Evolutionary conservation across 2,329 filamentous ascomycete species (phyloP), one percentile per base, ranked within the genome.

Genomic region (Aspergillus fijiensis): DNA sequence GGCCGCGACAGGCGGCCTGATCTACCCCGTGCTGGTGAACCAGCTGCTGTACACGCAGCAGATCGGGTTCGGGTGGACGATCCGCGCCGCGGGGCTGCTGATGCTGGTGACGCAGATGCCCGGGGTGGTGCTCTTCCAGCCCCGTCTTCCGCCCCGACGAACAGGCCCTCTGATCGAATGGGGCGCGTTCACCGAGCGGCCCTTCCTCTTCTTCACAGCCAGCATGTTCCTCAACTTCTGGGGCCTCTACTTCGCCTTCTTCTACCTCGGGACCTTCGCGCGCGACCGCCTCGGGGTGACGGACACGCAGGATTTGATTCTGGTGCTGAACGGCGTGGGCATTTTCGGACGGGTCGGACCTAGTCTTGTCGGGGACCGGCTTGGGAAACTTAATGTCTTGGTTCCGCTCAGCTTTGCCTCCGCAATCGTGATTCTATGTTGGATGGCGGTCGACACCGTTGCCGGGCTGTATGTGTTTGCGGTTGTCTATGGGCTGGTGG

Each of bases 211-310:
- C 10, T 83, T 82, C 63, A 72, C 78, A 1, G 54, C 77, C 2
- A 79, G 80, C 5, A 77, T 79, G 61, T 80, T 79, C 59, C 73
- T 80, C 56, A 70, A 70, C 58, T 85, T 84, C 67, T 76, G 79
- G 63, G 80, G 81, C 1, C 69, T 85, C 1, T 87, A 86, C 64
- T 82, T 86, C 58, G 80, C 80, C 4, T 86, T 85, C 66, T 87
- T 84, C 73, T 89, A 87, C 16, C 12, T 29, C 1, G 27, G 27
- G 7, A 29, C 27, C 7, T 29, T 29, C 7, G 27, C 27, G 1
- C 27, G 27, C 1, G 27, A 10, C 9, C 27, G 27, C 3, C 27
- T 29, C 27, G 27, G 27, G 27, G 27, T 29, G 7, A 29, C 7
- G 9, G 7, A 29, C 27, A 29, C 27, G 27, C 27, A 29, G 7